Base-by-base conservation (phyloP, 2,329 filamentous ascomycete species). In the Mycosphaerella sp. region DNA sequence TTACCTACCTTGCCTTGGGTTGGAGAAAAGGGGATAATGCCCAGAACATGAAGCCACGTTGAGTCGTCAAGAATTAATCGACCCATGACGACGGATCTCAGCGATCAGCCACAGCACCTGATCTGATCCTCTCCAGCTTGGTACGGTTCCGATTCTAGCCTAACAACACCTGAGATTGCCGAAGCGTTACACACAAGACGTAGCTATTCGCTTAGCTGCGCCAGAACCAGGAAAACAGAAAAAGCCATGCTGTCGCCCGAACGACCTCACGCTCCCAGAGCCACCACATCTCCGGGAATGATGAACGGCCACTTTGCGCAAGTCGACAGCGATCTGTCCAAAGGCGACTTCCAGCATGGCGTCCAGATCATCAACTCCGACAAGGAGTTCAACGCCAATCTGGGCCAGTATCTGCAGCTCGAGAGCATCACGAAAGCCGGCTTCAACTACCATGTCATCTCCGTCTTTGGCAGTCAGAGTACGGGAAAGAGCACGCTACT, bases 381-480 rank as follows among this genome's bases (percentile, higher is more conserved):
- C 69, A 97, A 97, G 77, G 81, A 89, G 66, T 98, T 96, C 83
- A 97, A 95, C 67, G 95, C 89, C 73, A 74, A 82, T 54, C 77
- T 98, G 66, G 86, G 84, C 66, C 82, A 84, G 55, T 98, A 98
- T 72, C 83, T 98, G 63, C 80, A 82, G 62, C 76, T 84, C 61
- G 88, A 90, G 70, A 80, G 87, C 67, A 84, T 95, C 64, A 87
- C 89, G 63, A 84, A 88, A 57, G 84, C 91, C 59, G 93, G 93
- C 68, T 98, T 98, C 82, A 95, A 97, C 76, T 98, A 98, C 76
- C 93, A 98, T 74, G 83, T 98, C 69, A 96, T 98, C 70, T 96
- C 92, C 67, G 93, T 98, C 67, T 98, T 98, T 72, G 93, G 93
- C 42, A 97, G 92, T 54, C 93, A 98, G 78, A 97, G 93, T 21